A percentile compares a stretch with the other conserved stretches of the same genome.
These are phyloP conservation scores for Podospora tetraspora DNA, from an alignment of 495 filamentous ascomycete genomes.

Conservation along the genomic window DNA sequence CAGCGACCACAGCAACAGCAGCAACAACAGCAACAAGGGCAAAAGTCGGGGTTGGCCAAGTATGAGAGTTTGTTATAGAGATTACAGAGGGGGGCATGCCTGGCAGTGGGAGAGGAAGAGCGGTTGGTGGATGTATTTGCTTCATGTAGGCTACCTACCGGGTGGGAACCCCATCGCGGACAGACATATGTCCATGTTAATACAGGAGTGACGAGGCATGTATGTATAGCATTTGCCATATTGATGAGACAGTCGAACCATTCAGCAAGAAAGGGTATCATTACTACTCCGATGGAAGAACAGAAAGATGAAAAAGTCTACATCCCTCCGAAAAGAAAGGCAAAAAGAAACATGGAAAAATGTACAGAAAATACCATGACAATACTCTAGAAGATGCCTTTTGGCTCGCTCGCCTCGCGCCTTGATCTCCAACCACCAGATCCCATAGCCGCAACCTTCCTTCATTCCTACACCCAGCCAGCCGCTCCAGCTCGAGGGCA, in stretches of 20 bases:
- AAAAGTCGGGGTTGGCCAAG: conserved; percentile 64
- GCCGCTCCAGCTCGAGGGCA: neutral
- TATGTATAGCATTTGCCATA: neutral
- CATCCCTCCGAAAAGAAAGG: neutral
- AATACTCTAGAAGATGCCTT: neutral
- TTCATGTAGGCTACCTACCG: neutral
- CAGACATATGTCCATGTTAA: neutral
- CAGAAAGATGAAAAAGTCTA: neutral
- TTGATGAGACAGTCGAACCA: neutral
- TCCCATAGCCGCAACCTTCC: neutral
- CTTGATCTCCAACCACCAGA: neutral
- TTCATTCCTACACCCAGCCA: neutral
- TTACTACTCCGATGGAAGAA: neutral
- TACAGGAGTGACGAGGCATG: neutral
- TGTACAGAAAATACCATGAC: neutral
- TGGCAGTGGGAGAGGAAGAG: too few relatives aligned
- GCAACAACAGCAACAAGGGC: conserved; percentile 38
- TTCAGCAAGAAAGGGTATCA: conserved; percentile 1
- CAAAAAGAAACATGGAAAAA: neutral
- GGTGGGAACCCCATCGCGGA: too few relatives aligned
- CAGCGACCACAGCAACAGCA: conserved; percentile 28
- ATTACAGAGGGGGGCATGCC: neutral
- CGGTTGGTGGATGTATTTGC: neutral
- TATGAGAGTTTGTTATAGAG: conserved; percentile 72
- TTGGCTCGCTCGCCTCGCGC: neutral